A percentile compares a stretch with the other conserved stretches of the same genome.
phyloP scores from a whole-genome alignment of 192 early-diverging fungal genomes.

The Mortierella antarctica region DNA sequence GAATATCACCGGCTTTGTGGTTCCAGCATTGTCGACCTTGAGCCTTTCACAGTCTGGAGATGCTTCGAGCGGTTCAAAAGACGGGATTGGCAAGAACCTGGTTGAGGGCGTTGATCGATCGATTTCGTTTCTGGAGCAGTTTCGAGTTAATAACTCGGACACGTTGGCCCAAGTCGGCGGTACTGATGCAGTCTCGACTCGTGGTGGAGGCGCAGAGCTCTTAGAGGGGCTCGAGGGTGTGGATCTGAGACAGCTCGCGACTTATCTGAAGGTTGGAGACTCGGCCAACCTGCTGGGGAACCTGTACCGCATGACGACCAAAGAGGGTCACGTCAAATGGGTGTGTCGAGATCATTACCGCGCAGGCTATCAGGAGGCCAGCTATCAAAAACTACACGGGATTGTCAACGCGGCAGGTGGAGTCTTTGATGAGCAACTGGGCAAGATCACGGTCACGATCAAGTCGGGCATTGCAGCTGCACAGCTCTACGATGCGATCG shows the following conservation, averaged over 20 bases:
- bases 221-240: background rate
- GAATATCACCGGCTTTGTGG: background rate
- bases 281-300: background rate
- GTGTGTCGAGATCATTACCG: constrained; percentile 10
- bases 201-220: background rate
- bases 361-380: background rate
- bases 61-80: too few relatives aligned
- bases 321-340: background rate
- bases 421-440: background rate
- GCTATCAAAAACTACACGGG: background rate
- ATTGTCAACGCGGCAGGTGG: background rate
- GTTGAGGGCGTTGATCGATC: background rate
- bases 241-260: constrained; percentile 3
- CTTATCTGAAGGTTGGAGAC: background rate
- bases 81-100: background rate
- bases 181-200: background rate
- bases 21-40: background rate
- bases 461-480: background rate
- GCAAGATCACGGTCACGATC: background rate
- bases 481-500: constrained; percentile 4
- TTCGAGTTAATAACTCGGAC: background rate
- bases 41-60: background rate
- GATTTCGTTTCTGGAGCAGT: background rate
- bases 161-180: background rate
- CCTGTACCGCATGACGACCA: constrained; percentile 2